phyloP scores from a whole-genome alignment of 1,284 basidiomycete species.

The Sporisorium sorghi region DNA sequence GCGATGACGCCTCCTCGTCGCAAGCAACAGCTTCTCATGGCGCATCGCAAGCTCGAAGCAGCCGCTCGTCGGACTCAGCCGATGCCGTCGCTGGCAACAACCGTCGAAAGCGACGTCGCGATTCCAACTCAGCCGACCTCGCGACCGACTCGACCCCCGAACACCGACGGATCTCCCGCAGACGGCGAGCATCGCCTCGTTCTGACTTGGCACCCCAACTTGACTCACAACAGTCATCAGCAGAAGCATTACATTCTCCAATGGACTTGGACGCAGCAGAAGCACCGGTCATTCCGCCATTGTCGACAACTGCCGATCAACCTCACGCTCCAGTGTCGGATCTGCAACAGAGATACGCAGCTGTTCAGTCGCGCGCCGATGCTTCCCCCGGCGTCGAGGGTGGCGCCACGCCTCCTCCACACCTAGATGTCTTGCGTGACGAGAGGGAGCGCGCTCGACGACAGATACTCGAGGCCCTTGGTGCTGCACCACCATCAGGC shows the following conservation, averaged over 20 bases:
- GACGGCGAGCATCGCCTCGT: constrained; percentile 13
- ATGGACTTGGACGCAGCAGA: constrained; percentile 25
- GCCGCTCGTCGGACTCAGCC: not conserved
- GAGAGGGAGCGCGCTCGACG: constrained; percentile 46
- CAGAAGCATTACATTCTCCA: not conserved
- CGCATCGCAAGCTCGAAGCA: too few species aligned
- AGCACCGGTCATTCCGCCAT: not conserved
- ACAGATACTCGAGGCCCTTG: constrained; percentile 39
- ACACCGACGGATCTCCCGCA: constrained; percentile 7
- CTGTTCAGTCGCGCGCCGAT: constrained; percentile 9
- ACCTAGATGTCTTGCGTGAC: constrained; percentile 35
- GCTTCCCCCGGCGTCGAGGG: constrained; percentile 9
- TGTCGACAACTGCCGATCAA: not conserved
- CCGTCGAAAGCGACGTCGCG: constrained; percentile 30
- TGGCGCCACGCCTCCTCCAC: constrained; percentile 44
- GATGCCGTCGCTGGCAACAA: not conserved
- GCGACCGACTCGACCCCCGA: not conserved
- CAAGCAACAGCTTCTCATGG: constrained; percentile 1
- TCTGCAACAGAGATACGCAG: constrained; percentile 17
- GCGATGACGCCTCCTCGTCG: constrained; percentile 2
- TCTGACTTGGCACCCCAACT: not conserved
- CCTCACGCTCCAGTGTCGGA: constrained; percentile 1
- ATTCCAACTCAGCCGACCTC: constrained; percentile 5
- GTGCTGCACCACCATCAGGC: constrained; percentile 1
- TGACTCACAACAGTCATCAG: not conserved